Base-by-base conservation (phyloP, 1,284 basidiomycete genomes). In the Porodaedalea pini region DNA sequence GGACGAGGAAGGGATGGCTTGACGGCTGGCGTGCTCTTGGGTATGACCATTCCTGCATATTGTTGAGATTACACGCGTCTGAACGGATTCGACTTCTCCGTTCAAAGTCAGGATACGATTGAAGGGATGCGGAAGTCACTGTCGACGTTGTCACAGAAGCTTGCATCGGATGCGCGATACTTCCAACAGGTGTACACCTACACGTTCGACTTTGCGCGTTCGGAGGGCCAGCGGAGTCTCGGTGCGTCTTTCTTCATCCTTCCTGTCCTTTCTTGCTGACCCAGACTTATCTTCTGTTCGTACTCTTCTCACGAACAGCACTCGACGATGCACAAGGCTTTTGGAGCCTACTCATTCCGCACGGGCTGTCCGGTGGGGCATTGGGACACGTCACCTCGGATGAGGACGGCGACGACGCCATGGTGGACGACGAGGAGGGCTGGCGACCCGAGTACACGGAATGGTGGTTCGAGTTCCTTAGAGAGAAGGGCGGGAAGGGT, bases 131-230 rank as follows among this genome's bases (percentile, higher is more conserved):
- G 82, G 66, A 65, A 69, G 2, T 71, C 81, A 15, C 74, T 96
- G 13, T 69, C 76, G 1, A 74, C 72, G 31, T 73, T 96, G 57
- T 78, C 86, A 40, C 71, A 77, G 50, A 82, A 83, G 66, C 82
- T 96, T 40, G 79, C 78, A 23, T 75, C 78, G 5, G 86, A 95
- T 66, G 75, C 84, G 0, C 75, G 71, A 0, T 93, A 93, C 72
- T 98, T 96, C 74, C 82, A 82, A 62, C 83, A 85, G 62, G 92
- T 98, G 8, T 99, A 98, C 75, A 82, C 82, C 63, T 89, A 88
- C 71, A 90, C 92, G 0, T 99, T 98, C 67, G 83, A 88, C 60
- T 92, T 98, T 71, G 90, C 86, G 25, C 84, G 88, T 59, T 70
- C 76, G 17, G 85, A 90, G 56, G 94, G 94, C 0, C 87, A 83